These are phyloP conservation scores for Boletellus emodensis DNA, from an alignment of 768 basidiomycete species.

Conservation along the genomic window DNA sequence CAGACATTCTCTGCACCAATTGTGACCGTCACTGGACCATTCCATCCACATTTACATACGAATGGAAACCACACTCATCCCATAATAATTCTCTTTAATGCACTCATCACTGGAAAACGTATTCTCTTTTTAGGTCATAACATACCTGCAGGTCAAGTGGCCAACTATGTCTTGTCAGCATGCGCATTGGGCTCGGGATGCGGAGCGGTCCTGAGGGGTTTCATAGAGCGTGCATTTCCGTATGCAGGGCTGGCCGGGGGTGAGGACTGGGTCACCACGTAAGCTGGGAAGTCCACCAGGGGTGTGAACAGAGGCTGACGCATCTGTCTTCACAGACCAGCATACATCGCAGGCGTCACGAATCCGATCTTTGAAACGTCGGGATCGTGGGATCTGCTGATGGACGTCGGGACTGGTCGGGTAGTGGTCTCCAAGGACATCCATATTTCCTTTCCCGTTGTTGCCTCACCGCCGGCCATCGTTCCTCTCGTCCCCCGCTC, in stretches of 20 bases:
- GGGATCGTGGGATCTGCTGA: slow-evolving; percentile 87
- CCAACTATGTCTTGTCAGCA: slow-evolving; percentile 87
- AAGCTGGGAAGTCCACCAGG: slow-evolving; percentile 31
- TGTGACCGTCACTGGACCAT: slow-evolving; percentile 63
- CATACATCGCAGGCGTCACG: slow-evolving; percentile 94
- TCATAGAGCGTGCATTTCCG: slow-evolving; percentile 90
- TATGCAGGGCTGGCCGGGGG: slow-evolving; percentile 88
- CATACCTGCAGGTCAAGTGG: slow-evolving; percentile 85
- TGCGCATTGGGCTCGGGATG: slow-evolving; percentile 92
- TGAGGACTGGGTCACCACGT: slow-evolving; percentile 90
- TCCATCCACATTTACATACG: slow-evolving; percentile 91
- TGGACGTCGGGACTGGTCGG: slow-evolving; percentile 83
- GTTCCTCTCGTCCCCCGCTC: slow-evolving; percentile 49
- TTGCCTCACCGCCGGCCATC: slow-evolving; percentile 37
- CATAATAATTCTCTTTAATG: slow-evolving; percentile 94
- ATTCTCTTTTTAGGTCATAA: slow-evolving; percentile 92
- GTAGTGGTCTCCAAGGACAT: slow-evolving; percentile 90
- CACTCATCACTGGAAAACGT: slow-evolving; percentile 91
- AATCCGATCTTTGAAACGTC: slow-evolving; percentile 94
- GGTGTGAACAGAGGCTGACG: slow-evolving; percentile 2
- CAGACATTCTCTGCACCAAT: slow-evolving; percentile 69
- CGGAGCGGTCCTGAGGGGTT: slow-evolving; percentile 77
- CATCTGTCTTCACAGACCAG: slow-evolving; percentile 51
- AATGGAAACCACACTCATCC: slow-evolving; percentile 89
- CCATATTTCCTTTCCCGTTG: slow-evolving; percentile 49